A percentile compares a stretch with the other conserved stretches of the same genome.
These are phyloP conservation scores for Leishmania amazonensis DNA, from an alignment of 208 protist genomes.

Conservation along the genomic window DNA sequence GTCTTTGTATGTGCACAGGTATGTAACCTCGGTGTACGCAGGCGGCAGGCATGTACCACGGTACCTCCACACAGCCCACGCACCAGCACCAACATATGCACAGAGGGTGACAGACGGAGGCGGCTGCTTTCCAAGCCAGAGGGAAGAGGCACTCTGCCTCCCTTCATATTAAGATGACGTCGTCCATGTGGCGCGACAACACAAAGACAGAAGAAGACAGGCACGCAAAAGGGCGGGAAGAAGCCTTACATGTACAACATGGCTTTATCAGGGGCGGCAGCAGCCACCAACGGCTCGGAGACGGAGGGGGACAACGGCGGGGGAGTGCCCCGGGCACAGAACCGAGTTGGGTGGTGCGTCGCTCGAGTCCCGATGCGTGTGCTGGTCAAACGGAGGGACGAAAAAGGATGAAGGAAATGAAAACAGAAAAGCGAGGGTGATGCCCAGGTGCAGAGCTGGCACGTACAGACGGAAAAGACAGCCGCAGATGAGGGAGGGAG, in stretches of 20 bases:
- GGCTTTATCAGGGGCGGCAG: not conserved
- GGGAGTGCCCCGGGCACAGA: not conserved
- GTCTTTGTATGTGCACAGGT: not conserved
- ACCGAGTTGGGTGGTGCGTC: too few relatives aligned
- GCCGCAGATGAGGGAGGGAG: too few relatives aligned
- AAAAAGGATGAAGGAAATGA: conserved; percentile 1
- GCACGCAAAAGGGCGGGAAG: not conserved
- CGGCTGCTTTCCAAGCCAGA: not conserved
- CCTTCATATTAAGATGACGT: not conserved
- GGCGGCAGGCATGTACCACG: not conserved
- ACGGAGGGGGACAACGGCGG: not conserved
- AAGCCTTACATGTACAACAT: conserved; percentile 15
- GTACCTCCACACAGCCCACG: not conserved
- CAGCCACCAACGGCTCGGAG: not conserved
- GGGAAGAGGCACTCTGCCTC: not conserved
- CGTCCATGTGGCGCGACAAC: not conserved
- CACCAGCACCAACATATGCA: not conserved
- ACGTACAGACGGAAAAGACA: not conserved
- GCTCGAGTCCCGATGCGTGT: too few relatives aligned
- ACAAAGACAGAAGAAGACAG: conserved; percentile 3
- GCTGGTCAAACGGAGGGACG: not conserved
- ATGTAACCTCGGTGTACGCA: not conserved
- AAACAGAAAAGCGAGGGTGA: not conserved
- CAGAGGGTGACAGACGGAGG: not conserved
- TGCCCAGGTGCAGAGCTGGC: not conserved